A percentile compares a stretch with the other conserved stretches of the same genome.
Evolutionary conservation across 2,329 filamentous ascomycete species (phyloP).

Genomic region (Stagonosporopsis cucurbitacearum): DNA sequence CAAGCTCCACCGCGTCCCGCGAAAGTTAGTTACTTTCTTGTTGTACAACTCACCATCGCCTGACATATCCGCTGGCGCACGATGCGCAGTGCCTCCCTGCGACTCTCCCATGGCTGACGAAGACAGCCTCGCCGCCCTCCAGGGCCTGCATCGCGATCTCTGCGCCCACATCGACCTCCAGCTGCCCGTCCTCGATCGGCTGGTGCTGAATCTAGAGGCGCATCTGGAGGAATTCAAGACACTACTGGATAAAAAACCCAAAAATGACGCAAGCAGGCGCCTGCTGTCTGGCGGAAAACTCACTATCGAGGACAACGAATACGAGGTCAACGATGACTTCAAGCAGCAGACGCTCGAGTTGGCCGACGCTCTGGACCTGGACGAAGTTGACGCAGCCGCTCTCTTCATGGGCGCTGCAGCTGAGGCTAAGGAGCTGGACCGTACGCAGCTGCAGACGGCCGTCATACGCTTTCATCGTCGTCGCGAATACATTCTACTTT

Average conservation of each 20-base stretch:
- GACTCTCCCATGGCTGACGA: constrained; percentile 69
- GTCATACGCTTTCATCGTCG: constrained; percentile 89
- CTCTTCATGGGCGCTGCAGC: constrained; percentile 77
- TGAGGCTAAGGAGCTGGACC: constrained; percentile 71
- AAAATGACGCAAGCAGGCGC: constrained; percentile 74
- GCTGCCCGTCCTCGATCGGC: constrained; percentile 72
- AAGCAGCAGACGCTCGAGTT: constrained; percentile 81
- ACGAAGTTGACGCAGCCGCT: constrained; percentile 83
- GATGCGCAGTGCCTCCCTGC: constrained; percentile 36
- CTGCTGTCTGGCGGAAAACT: constrained; percentile 69
- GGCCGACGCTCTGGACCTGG: constrained; percentile 86
- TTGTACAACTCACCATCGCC: constrained; percentile 7
- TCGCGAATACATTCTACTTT: constrained; percentile 82
- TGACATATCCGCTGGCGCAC: constrained; percentile 28
- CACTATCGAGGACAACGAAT: constrained; percentile 73
- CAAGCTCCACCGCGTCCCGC: constrained; percentile 36
- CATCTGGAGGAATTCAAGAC: constrained; percentile 71
- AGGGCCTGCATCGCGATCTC: constrained; percentile 86
- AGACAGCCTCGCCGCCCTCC: constrained; percentile 76
- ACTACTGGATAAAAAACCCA: constrained; percentile 75
- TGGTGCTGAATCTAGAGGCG: constrained; percentile 68
- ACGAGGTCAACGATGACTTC: constrained; percentile 84
- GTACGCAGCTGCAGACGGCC: constrained; percentile 76
- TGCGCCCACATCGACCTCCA: constrained; percentile 75
- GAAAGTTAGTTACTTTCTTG: constrained; percentile 25